A percentile compares a stretch with the other conserved stretches of the same genome.
phyloP scores from a whole-genome alignment of 2,329 filamentous ascomycete genomes.

The Arthrobotrys entomopaga region DNA sequence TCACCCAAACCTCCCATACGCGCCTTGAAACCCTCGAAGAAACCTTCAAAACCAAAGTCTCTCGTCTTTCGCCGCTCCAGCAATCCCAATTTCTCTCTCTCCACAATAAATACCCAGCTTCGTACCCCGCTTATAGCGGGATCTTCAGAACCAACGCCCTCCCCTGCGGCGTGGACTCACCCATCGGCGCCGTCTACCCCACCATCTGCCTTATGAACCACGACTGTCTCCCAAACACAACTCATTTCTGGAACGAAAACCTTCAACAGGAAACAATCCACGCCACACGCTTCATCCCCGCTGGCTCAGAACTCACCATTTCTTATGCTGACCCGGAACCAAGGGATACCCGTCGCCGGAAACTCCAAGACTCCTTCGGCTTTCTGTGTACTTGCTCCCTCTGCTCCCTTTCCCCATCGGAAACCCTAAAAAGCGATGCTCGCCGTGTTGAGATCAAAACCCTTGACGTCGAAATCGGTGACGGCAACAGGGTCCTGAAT shows the following conservation, averaged over 20 bases:
- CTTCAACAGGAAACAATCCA: constrained; percentile 60
- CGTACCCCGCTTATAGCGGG: constrained; percentile 53
- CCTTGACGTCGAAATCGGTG: constrained; percentile 60
- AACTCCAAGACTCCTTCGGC: constrained; percentile 60
- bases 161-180: constrained; percentile 58
- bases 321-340: constrained; percentile 56
- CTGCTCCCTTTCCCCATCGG: constrained; percentile 58
- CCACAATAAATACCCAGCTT: constrained; percentile 60
- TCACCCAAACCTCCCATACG: constrained; percentile 58
- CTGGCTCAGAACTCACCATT: constrained; percentile 60
- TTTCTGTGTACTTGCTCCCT: constrained; percentile 61
- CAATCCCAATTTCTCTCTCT: constrained; percentile 55
- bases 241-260: constrained; percentile 60
- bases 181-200: constrained; percentile 59
- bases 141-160: constrained; percentile 60
- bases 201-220: constrained; percentile 61
- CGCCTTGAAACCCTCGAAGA: constrained; percentile 6
- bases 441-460: constrained; percentile 59
- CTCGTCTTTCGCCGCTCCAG: constrained; percentile 1
- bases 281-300: constrained; percentile 58
- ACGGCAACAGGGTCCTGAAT: constrained; percentile 57
- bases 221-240: constrained; percentile 60
- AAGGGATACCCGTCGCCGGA: constrained; percentile 57
- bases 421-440: constrained; percentile 60
- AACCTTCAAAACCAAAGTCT: constrained; percentile 19